Evolutionary conservation across 2,329 filamentous ascomycete species (phyloP).

Genomic region (Phaeosphaeriaceae sp.): DNA sequence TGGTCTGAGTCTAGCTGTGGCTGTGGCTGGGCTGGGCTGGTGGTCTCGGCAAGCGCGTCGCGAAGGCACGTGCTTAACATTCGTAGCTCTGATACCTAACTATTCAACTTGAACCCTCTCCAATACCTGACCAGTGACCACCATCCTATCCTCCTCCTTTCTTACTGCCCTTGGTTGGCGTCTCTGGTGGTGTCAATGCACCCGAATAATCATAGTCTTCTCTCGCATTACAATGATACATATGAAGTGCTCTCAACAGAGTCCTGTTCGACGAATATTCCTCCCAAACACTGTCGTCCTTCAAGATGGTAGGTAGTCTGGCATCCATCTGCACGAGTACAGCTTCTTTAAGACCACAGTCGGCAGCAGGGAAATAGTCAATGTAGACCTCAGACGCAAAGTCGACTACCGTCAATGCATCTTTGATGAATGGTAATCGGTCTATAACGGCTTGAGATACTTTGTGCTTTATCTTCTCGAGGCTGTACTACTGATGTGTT

Average conservation of each 20-base stretch:
- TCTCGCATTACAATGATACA: constrained; percentile 8
- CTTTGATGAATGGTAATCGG: constrained; percentile 22
- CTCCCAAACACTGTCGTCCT: constrained; percentile 16
- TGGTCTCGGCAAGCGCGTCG: no score
- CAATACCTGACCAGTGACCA: no score
- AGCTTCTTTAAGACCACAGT: constrained; percentile 22
- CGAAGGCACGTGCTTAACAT: no score
- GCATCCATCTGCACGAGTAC: constrained; percentile 15
- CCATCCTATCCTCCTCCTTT: background rate
- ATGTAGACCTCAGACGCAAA: constrained; percentile 17
- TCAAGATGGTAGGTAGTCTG: constrained; percentile 15
- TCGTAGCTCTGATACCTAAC: no score
- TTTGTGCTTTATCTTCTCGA: constrained; percentile 23
- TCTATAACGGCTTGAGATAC: constrained; percentile 23
- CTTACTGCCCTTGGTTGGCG: constrained; percentile 1
- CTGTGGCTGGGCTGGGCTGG: no score
- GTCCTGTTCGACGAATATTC: constrained; percentile 15
- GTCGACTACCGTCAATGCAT: constrained; percentile 19
- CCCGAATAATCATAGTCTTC: background rate
- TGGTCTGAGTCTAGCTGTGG: no score
- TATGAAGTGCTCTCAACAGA: constrained; percentile 18
- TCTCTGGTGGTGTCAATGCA: constrained; percentile 2
- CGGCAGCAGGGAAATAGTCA: constrained; percentile 12
- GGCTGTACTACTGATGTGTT: constrained; percentile 23
- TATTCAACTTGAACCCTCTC: no score